Base-by-base conservation (phyloP, 306 rosid genomes). In the Vicia sativa region DNA sequence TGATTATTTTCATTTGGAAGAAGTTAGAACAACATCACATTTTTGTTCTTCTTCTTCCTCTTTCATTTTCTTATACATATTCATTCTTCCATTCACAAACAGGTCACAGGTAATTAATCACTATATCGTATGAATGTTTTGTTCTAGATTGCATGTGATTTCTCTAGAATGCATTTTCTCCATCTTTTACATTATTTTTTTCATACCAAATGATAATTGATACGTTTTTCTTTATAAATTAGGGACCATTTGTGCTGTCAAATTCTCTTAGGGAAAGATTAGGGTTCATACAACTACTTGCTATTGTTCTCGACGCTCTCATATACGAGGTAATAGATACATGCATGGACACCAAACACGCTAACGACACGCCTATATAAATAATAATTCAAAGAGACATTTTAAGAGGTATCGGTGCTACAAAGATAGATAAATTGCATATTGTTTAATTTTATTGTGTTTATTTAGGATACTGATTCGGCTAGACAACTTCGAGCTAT, bases 401-500 rank as follows among this genome's bases (percentile, higher is more conserved):
- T 2, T 25, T 25, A 1, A 25, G 28, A 25, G 28, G 3, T 25
- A 3, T 25, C 3, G 3, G 3, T 25, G 28, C 28, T 25, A 25
- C 4, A 25, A 1, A 25, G 28, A 39, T 2, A 2, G 4, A 11
- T n/a, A n/a, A 26, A 58, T 61, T 15, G 28, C 54, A 56, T 2
- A 77, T 56, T n/a, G 44, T 62, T 71, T 48, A 5, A 16, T 58
- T 11, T 72, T 28, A 78, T 50, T 87, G 83, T 6, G n/a, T 61
- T 58, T 66, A 19, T 74, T 81, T 57, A 77, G 77, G 39, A 46
- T 68, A 70, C 6, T 67, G 78, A 35, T 60, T 74, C 16, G 14
- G 50, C 59, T 63, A 76, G 3, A 34, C 26, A 34, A 71, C 3
- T 6, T 62, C 67, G 76, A 86, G 85, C 70, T 37, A 89, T 89